phyloP scores from a whole-genome alignment of 192 early-diverging fungal genomes.

The Polychytrium aggregatum region DNA sequence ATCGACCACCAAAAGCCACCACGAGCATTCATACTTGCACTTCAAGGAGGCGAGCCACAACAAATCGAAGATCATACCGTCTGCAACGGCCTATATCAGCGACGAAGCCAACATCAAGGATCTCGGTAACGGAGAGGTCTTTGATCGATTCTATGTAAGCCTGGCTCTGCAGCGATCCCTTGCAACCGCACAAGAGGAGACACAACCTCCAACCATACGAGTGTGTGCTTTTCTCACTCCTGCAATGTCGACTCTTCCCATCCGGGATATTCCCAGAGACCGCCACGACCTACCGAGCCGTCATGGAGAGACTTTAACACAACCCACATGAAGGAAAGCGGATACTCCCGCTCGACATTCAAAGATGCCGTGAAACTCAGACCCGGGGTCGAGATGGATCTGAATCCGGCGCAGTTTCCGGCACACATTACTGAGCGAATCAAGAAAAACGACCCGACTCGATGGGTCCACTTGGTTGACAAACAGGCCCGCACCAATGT shows the following conservation, averaged over 20 bases:
- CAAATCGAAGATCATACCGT: conserved; percentile 15
- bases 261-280: neutral
- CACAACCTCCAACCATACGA: too few species aligned
- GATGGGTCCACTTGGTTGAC: neutral
- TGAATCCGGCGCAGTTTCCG: too few species aligned
- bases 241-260: neutral
- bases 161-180: too few species aligned
- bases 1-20: conserved; percentile 10
- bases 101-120: conserved; percentile 17
- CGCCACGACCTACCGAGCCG: conserved; percentile 1
- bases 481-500: neutral
- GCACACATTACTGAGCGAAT: too few species aligned
- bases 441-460: conserved; percentile 5
- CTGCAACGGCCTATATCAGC: conserved; percentile 21
- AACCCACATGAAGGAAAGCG: conserved; percentile 24
- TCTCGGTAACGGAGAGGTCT: conserved; percentile 14
- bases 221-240: too few species aligned
- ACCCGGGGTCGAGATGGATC: neutral
- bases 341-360: conserved; percentile 28
- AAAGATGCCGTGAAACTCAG: conserved; percentile 14
- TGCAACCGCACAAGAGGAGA: too few species aligned
- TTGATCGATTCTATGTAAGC: conserved; percentile 18
- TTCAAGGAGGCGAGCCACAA: conserved; percentile 16
- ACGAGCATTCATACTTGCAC: conserved; percentile 11
- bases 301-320: conserved; percentile 9